phyloP scores from a whole-genome alignment of 2,329 filamentous ascomycete genomes.

The Didymella exigua region DNA sequence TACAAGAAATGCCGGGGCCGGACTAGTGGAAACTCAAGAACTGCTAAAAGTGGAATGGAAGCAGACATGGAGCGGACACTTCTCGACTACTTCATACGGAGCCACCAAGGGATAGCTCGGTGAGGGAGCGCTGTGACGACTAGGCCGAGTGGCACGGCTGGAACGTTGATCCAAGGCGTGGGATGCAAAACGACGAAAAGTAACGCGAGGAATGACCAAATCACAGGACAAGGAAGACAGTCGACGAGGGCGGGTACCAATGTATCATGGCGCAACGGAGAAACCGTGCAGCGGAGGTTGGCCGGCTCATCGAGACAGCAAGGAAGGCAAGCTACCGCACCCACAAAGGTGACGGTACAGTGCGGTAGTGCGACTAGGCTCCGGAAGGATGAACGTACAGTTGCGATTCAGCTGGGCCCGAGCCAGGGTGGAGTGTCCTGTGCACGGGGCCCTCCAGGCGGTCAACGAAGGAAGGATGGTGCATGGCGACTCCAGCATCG shows the following conservation, averaged over 20 bases:
- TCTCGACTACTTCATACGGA: constrained; percentile 37
- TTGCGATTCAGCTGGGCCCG: constrained; percentile 44
- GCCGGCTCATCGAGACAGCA: constrained; percentile 34
- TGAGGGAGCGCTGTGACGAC: constrained; percentile 46
- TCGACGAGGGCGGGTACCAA: constrained; percentile 43
- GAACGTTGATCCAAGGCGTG: constrained; percentile 45
- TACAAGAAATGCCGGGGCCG: constrained; percentile 37
- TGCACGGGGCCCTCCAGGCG: constrained; percentile 42
- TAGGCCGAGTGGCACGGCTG: constrained; percentile 47
- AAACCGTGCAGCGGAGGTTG: constrained; percentile 45
- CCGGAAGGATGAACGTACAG: constrained; percentile 29
- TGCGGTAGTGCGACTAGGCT: constrained; percentile 40
- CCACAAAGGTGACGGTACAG: constrained; percentile 37
- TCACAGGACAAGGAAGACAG: constrained; percentile 37
- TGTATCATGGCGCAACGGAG: constrained; percentile 51
- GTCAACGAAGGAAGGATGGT: constrained; percentile 37
- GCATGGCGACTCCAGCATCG: constrained; percentile 31
- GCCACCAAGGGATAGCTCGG: constrained; percentile 42
- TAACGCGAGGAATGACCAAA: constrained; percentile 42
- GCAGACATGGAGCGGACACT: constrained; percentile 43
- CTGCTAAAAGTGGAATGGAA: constrained; percentile 39
- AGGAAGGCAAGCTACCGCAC: constrained; percentile 32
- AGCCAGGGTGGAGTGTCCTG: constrained; percentile 37
- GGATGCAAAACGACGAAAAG: constrained; percentile 44
- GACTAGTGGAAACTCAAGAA: constrained; percentile 37